These are phyloP conservation scores for Lippia alba DNA, from an alignment of 305 asterid genomes.

Conservation along the genomic window DNA sequence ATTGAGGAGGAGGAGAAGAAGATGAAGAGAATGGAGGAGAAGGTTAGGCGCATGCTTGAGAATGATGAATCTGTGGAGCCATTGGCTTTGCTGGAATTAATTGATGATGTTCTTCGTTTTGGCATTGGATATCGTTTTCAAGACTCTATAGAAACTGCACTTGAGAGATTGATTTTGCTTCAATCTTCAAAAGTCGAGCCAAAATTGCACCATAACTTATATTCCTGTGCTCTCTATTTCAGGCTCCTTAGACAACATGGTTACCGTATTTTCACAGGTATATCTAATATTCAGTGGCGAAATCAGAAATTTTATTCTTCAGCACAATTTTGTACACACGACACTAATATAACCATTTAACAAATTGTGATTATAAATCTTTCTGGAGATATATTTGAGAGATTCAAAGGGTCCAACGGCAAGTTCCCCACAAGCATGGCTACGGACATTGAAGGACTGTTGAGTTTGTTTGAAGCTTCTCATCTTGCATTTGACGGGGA, in stretches of 20 bases:
- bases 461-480: constrained; percentile 32
- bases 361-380: background rate
- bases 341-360: too few relatives aligned
- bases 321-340: too few relatives aligned
- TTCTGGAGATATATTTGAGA: constrained; percentile 25
- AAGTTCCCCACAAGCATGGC: background rate
- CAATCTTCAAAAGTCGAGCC: background rate
- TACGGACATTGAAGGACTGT: constrained; percentile 4
- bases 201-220: background rate
- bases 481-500: constrained; percentile 29
- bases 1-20: background rate
- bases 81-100: constrained; percentile 23
- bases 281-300: too few relatives aligned
- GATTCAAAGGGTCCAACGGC: constrained; percentile 12
- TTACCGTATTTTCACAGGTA: constrained; percentile 26
- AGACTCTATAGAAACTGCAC: background rate
- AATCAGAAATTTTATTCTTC: too few relatives aligned
- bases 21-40: constrained; percentile 15
- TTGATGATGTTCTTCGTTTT: constrained; percentile 28
- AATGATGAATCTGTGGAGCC: constrained; percentile 29
- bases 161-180: background rate
- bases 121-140: constrained; percentile 25
- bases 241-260: constrained; percentile 35
- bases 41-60: constrained; percentile 24
- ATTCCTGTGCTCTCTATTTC: constrained; percentile 27